Conservation (phyloP, 257 asterid genomes). For the Gentiana dahurica region DNA sequence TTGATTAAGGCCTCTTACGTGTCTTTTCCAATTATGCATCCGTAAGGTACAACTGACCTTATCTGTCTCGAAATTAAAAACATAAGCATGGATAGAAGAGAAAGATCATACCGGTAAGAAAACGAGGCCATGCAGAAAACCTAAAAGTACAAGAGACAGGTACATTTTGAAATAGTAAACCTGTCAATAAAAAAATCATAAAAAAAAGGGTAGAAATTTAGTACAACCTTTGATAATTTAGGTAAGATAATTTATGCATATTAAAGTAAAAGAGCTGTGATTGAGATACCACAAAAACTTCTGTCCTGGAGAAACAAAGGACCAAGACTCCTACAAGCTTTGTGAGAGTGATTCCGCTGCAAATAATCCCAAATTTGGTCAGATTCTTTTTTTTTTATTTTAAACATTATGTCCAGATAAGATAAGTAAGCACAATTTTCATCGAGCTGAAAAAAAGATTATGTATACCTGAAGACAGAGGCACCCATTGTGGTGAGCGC, state of each 20-base stretch:
- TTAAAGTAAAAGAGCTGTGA: not conserved
- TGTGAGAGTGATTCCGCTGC: conserved; percentile 95
- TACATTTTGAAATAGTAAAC: conserved; percentile 95
- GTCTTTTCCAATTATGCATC: no score
- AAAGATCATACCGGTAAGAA: conserved; percentile 71
- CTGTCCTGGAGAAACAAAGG: conserved; percentile 77
- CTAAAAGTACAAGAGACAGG: conserved; percentile 82
- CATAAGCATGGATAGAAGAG: no score
- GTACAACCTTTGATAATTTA: not conserved
- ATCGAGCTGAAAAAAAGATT: not conserved
- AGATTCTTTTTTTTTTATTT: no score
- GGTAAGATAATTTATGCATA: no score
- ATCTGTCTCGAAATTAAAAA: no score
- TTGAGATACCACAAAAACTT: conserved; percentile 79
- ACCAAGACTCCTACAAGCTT: conserved; percentile 98
- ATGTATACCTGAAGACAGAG: conserved; percentile 80
- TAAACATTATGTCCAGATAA: not conserved
- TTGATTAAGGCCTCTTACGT: not conserved
- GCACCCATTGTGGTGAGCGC: conserved; percentile 97
- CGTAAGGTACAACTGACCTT: no score
- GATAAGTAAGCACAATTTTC: conserved; percentile 3
- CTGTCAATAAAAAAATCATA: conserved; percentile 38
- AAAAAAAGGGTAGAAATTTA: conserved; percentile 3
- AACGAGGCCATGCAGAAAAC: conserved; percentile 82
- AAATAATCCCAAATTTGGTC: no score